Percentiles rank a stretch among this genome's conserved stretches.
Evolutionary conservation across 495 filamentous ascomycete species (phyloP).

Genomic region (Aspergillus conjunctus): DNA sequence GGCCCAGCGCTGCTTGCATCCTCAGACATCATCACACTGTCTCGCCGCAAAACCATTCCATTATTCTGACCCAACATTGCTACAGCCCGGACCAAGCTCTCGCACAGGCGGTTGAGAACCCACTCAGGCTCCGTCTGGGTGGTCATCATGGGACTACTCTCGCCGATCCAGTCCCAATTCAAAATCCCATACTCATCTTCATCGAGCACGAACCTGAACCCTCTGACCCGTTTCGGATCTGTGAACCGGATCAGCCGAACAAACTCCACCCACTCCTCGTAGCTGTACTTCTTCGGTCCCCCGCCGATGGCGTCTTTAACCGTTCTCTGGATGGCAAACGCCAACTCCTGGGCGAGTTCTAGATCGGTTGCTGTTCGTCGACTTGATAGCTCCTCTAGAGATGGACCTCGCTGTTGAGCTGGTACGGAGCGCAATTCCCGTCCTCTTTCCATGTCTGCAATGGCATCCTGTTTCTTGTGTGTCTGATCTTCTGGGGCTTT

Average conservation of each 20-base stretch:
- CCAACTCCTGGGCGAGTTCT: slow-evolving; percentile 54
- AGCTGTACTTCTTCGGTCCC: slow-evolving; percentile 52
- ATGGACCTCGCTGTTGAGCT: background rate
- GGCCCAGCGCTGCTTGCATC: background rate
- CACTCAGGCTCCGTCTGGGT: slow-evolving; percentile 60
- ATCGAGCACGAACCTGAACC: slow-evolving; percentile 31
- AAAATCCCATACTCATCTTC: slow-evolving; percentile 60
- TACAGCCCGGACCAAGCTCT: slow-evolving; percentile 59
- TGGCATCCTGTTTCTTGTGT: slow-evolving; percentile 34
- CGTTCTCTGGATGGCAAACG: slow-evolving; percentile 53
- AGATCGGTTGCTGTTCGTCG: slow-evolving; percentile 36
- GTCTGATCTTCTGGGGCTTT: slow-evolving; percentile 24
- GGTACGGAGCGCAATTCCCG: background rate
- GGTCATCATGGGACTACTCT: slow-evolving; percentile 61
- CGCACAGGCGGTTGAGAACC: slow-evolving; percentile 60
- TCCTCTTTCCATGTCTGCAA: slow-evolving; percentile 23
- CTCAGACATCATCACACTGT: slow-evolving; percentile 27
- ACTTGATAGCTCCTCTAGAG: slow-evolving; percentile 48
- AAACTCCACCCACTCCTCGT: slow-evolving; percentile 67
- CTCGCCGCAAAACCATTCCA: slow-evolving; percentile 30
- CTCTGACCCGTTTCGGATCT: slow-evolving; percentile 27
- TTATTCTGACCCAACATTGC: slow-evolving; percentile 33
- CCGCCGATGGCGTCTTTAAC: slow-evolving; percentile 48
- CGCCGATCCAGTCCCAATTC: slow-evolving; percentile 71
- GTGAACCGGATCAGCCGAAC: slow-evolving; percentile 63